phyloP scores from a whole-genome alignment of 139 green algal genomes.

The Picochlorum sp. region DNA sequence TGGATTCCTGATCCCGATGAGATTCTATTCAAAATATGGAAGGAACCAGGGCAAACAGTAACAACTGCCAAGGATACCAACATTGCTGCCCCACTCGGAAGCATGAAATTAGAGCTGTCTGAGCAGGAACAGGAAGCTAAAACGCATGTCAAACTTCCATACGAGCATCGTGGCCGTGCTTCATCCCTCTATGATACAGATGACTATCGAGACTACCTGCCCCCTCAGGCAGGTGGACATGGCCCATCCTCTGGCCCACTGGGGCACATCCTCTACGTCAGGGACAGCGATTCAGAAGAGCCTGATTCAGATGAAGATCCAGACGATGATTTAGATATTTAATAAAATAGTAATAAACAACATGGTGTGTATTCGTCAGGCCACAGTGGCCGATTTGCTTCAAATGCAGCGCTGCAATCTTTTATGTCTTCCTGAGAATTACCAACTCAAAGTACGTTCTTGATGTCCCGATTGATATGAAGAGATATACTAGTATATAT shows the following conservation, averaged over 20 bases:
- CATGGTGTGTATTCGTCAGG: conserved; percentile 93
- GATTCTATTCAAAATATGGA: no score
- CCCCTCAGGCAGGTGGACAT: conserved; percentile 42
- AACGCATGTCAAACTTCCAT: conserved; percentile 55
- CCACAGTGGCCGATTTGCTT: conserved; percentile 84
- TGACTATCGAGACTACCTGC: conserved; percentile 56
- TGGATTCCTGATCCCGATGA: no score
- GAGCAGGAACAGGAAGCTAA: conserved; percentile 36
- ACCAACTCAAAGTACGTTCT: conserved; percentile 84
- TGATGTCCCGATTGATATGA: not conserved
- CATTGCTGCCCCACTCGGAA: conserved; percentile 10
- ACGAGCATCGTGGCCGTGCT: conserved; percentile 51
- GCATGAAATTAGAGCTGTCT: conserved; percentile 26
- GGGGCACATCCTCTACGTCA: conserved; percentile 68
- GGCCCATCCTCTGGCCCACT: conserved; percentile 14
- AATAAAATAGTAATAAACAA: not conserved
- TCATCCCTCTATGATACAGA: conserved; percentile 24
- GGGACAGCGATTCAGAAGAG: conserved; percentile 57
- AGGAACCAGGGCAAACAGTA: no score
- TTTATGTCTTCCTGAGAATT: conserved; percentile 96
- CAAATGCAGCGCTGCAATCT: conserved; percentile 97
- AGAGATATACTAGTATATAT: no score
- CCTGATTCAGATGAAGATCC: conserved; percentile 69
- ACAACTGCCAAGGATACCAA: no score
- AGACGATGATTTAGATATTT: conserved; percentile 74